phyloP scores from a whole-genome alignment of 495 filamentous ascomycete genomes.

The Xylaria flabelliformis region DNA sequence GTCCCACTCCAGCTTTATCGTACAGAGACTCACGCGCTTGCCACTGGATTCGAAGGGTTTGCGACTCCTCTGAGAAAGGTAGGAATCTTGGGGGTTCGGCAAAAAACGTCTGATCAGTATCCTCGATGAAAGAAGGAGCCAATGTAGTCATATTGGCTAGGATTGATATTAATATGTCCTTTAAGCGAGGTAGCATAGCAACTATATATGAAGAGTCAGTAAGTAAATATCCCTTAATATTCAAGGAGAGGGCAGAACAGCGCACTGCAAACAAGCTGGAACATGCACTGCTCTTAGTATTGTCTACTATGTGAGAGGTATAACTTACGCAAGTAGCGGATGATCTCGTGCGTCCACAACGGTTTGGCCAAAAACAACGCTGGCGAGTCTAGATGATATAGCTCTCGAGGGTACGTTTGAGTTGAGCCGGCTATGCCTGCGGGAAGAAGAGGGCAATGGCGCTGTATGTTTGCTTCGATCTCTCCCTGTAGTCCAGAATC shows the following conservation, averaged over 20 bases:
- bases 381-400: neutral
- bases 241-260: neutral
- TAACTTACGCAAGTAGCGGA: neutral
- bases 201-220: neutral
- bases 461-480: neutral
- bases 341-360: neutral
- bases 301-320: neutral
- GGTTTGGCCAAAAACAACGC: neutral
- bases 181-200: neutral
- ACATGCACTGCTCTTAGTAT: neutral
- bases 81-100: neutral
- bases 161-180: neutral
- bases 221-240: neutral
- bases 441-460: neutral
- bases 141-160: too few relatives aligned
- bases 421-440: neutral
- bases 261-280: neutral
- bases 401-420: neutral
- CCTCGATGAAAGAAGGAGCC: too few relatives aligned
- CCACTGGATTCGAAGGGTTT: neutral
- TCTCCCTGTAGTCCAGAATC: neutral
- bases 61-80: neutral
- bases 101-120: neutral
- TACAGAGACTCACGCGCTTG: fast-evolving
- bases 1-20: neutral